Conservation (phyloP, 805 yeast genomes). For the Yamadazyma sp. region DNA sequence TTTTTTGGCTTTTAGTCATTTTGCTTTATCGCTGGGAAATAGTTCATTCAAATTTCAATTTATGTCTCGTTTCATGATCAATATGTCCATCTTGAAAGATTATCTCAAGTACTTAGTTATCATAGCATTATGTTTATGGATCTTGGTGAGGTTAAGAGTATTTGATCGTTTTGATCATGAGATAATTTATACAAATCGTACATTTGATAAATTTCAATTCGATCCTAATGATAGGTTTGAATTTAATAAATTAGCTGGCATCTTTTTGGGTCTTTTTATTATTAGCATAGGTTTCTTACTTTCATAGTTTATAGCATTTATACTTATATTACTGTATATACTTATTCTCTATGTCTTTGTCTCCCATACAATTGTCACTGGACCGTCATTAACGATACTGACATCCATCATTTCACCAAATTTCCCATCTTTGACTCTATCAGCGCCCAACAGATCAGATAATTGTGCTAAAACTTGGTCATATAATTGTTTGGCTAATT, state of each 20-base stretch:
- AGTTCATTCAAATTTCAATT: background rate
- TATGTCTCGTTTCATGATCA: too few species aligned
- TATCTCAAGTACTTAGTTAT: too few species aligned
- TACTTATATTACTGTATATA: too few species aligned
- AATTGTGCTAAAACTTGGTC: conserved; percentile 50
- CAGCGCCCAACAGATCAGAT: conserved; percentile 46
- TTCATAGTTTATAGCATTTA: background rate
- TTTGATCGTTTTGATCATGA: too few species aligned
- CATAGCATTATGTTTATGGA: too few species aligned
- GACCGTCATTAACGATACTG: conserved; percentile 84
- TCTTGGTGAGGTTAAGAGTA: too few species aligned
- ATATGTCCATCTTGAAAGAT: too few species aligned
- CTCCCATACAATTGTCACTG: conserved; percentile 83
- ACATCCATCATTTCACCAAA: conserved; percentile 97
- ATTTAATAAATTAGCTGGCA: too few species aligned
- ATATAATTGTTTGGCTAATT: conserved; percentile 48
- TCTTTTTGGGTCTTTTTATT: too few species aligned
- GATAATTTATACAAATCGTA: too few species aligned
- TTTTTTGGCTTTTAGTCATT: conserved; percentile 3
- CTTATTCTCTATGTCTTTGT: conserved; percentile 31
- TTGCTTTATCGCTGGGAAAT: conserved; percentile 10
- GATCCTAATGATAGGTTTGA: conserved; percentile 30
- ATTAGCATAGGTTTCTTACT: too few species aligned
- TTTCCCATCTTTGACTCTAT: conserved; percentile 76
- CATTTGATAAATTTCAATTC: conserved; percentile 21